phyloP scores from a whole-genome alignment of 1,284 basidiomycete species.

The Blastosporella zonata region DNA sequence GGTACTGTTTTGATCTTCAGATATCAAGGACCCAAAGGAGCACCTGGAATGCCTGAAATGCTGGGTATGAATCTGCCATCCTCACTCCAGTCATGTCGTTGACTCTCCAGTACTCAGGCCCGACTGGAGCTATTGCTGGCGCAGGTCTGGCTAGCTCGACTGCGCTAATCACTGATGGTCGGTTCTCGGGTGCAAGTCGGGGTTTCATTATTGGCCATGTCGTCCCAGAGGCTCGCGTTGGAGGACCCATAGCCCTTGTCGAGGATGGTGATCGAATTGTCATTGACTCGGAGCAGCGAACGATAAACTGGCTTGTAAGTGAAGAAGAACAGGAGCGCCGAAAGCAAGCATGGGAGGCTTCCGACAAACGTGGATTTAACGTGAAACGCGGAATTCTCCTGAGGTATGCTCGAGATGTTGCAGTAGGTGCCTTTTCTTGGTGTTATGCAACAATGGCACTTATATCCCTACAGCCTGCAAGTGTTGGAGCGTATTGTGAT shows the following conservation, averaged over 20 bases:
- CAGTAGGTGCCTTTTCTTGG: constrained; percentile 47
- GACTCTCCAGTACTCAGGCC: constrained; percentile 41
- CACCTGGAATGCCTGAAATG: constrained; percentile 96
- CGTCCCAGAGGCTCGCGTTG: constrained; percentile 88
- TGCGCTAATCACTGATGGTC: constrained; percentile 93
- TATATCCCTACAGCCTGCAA: constrained; percentile 57
- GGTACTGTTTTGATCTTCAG: constrained; percentile 89
- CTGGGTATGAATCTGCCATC: constrained; percentile 33
- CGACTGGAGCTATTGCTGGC: constrained; percentile 89
- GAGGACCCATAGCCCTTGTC: constrained; percentile 94
- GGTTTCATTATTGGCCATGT: constrained; percentile 76
- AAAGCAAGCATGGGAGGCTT: constrained; percentile 68
- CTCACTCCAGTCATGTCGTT: constrained; percentile 5
- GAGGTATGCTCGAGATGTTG: constrained; percentile 78
- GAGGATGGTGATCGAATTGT: constrained; percentile 87
- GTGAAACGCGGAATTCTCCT: constrained; percentile 70
- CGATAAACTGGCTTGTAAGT: constrained; percentile 79
- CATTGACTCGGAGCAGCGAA: constrained; percentile 78
- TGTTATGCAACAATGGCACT: not conserved
- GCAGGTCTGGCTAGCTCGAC: constrained; percentile 90
- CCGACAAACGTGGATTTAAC: constrained; percentile 61
- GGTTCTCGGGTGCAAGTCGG: constrained; percentile 80
- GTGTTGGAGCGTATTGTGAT: constrained; percentile 68
- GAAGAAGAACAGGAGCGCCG: constrained; percentile 78
- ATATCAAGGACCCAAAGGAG: constrained; percentile 96